Conservation (phyloP, 2,329 filamentous ascomycete species). For the Aureobasidium melanogenum region DNA sequence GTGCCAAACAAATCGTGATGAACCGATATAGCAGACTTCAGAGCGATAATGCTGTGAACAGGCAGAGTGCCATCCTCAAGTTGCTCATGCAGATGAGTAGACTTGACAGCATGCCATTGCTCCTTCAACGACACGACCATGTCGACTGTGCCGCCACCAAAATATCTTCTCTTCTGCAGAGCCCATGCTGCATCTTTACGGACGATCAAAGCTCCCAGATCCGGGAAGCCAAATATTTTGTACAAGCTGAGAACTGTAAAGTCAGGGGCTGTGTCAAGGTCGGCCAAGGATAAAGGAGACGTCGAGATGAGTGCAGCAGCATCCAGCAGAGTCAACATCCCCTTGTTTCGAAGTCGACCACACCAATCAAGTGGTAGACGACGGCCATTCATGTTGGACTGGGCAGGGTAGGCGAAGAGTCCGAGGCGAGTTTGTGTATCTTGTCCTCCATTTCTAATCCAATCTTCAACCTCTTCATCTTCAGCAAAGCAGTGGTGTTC, state of each 20-base stretch:
- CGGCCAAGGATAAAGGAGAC: conserved; percentile 61
- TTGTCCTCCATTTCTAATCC: conserved; percentile 41
- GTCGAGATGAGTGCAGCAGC: conserved; percentile 76
- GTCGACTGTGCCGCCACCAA: conserved; percentile 90
- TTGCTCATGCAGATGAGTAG: conserved; percentile 62
- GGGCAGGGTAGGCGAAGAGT: conserved; percentile 76
- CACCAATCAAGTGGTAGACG: conserved; percentile 67
- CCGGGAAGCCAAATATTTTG: conserved; percentile 94
- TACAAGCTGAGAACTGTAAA: conserved; percentile 86
- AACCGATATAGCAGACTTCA: conserved; percentile 64
- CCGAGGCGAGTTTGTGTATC: conserved; percentile 32
- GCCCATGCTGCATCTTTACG: conserved; percentile 62
- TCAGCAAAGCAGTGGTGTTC: conserved; percentile 56
- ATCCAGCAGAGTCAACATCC: conserved; percentile 63
- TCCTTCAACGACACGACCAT: conserved; percentile 65
- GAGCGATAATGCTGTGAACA: conserved; percentile 79
- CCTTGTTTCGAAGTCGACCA: conserved; percentile 29
- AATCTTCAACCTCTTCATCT: conserved; percentile 54
- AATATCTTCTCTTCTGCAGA: conserved; percentile 59
- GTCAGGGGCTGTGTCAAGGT: conserved; percentile 58
- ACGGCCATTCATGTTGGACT: conserved; percentile 86
- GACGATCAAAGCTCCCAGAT: conserved; percentile 78
- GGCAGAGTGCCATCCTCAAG: conserved; percentile 89
- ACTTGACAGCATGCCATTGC: conserved; percentile 74
- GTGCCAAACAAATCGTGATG: conserved; percentile 60